Conservation (phyloP, 805 yeast genomes). For the Ogataea degrootiae region DNA sequence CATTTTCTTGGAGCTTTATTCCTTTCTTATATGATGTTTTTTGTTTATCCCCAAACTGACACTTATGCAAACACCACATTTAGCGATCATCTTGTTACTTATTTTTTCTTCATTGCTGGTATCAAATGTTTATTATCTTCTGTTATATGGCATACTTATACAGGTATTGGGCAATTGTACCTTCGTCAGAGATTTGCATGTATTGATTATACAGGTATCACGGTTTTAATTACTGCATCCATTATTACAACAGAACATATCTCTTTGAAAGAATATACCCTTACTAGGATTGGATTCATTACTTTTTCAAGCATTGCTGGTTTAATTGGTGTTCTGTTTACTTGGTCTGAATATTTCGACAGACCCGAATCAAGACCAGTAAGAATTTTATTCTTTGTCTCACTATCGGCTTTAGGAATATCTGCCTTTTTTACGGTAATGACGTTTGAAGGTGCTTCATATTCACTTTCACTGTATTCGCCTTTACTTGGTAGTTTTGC, state of each 20-base stretch:
- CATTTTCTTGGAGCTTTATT: constrained; percentile 68
- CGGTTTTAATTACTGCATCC: constrained; percentile 83
- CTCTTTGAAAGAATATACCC: constrained; percentile 58
- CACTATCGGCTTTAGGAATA: constrained; percentile 72
- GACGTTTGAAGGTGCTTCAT: constrained; percentile 48
- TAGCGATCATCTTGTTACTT: constrained; percentile 48
- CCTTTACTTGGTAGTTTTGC: constrained; percentile 71
- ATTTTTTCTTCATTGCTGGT: constrained; percentile 66
- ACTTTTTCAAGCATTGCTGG: constrained; percentile 64
- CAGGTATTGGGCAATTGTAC: constrained; percentile 61
- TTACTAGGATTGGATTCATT: constrained; percentile 46
- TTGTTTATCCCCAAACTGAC: constrained; percentile 59
- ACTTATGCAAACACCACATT: constrained; percentile 39
- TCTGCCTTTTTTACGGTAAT: constrained; percentile 56
- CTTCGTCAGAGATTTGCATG: constrained; percentile 80
- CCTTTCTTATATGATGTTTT: constrained; percentile 50
- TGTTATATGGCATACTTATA: constrained; percentile 87
- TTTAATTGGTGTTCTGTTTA: constrained; percentile 63
- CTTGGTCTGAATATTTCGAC: constrained; percentile 93
- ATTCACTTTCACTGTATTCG: constrained; percentile 49
- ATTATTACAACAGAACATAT: constrained; percentile 83
- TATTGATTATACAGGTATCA: constrained; percentile 92
- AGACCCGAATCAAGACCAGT: constrained; percentile 77
- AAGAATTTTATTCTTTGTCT: constrained; percentile 74
- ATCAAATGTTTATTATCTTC: constrained; percentile 75